phyloP scores from a whole-genome alignment of 768 basidiomycete genomes.

The Leccinum variicolor region DNA sequence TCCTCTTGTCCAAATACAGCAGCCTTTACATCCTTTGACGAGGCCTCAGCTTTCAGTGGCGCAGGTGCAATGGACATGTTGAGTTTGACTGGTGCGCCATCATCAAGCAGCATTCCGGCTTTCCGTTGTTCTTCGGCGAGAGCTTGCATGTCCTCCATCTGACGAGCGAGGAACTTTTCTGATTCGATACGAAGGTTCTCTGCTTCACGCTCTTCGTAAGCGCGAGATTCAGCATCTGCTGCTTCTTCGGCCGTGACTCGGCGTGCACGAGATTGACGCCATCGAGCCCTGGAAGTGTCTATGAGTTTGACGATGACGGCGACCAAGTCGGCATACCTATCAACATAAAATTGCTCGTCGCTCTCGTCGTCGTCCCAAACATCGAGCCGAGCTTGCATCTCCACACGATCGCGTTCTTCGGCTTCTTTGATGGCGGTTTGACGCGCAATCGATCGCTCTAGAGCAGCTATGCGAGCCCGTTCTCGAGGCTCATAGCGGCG shows the following conservation, averaged over 20 bases:
- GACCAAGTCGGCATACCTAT: slow-evolving; percentile 56
- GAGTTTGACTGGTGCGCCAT: slow-evolving; percentile 86
- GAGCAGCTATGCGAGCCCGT: slow-evolving; percentile 68
- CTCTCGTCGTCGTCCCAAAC: slow-evolving; percentile 93
- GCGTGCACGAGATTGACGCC: slow-evolving; percentile 76
- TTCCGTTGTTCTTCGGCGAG: slow-evolving; percentile 88
- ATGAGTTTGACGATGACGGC: not conserved
- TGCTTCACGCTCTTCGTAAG: slow-evolving; percentile 80
- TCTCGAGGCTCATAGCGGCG: slow-evolving; percentile 92
- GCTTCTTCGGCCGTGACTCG: slow-evolving; percentile 74
- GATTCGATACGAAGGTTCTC: slow-evolving; percentile 87
- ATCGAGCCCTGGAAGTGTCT: slow-evolving; percentile 55
- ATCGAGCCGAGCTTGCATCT: slow-evolving; percentile 79
- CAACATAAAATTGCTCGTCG: slow-evolving; percentile 88
- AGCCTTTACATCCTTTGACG: slow-evolving; percentile 45
- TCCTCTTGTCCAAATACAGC: slow-evolving; percentile 78
- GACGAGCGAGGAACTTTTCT: slow-evolving; percentile 88
- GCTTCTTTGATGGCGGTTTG: slow-evolving; percentile 70
- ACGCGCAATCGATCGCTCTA: slow-evolving; percentile 74
- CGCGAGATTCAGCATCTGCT: slow-evolving; percentile 79
- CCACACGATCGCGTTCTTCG: slow-evolving; percentile 74
- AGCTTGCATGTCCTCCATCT: slow-evolving; percentile 95
- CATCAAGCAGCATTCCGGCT: slow-evolving; percentile 86
- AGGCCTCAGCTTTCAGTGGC: slow-evolving; percentile 44
- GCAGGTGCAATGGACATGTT: slow-evolving; percentile 66